Percentiles rank a stretch among this genome's conserved stretches.
Conservation (phyloP, 1,284 basidiomycete genomes). For the Cryptococcus sp. region DNA sequence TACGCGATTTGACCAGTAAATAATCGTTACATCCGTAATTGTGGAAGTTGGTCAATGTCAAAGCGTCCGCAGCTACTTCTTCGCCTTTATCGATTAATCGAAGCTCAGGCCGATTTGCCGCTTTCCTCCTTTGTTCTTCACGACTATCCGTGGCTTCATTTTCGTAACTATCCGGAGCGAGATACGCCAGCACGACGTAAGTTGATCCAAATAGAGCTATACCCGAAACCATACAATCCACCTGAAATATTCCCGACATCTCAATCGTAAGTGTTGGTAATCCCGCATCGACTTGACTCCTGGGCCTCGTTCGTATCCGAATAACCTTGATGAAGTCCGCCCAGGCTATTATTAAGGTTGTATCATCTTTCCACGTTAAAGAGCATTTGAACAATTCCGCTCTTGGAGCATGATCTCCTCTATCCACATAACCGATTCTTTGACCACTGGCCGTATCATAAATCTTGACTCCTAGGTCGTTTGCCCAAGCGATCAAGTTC, state of each 20-base stretch:
- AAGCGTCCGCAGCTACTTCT: slow-evolving; percentile 79
- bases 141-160: slow-evolving; percentile 69
- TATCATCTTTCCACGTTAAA: slow-evolving; percentile 85
- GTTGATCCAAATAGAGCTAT: slow-evolving; percentile 71
- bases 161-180: slow-evolving; percentile 44
- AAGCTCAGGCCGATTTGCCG: slow-evolving; percentile 83
- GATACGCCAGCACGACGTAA: slow-evolving; percentile 80
- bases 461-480: slow-evolving; percentile 92
- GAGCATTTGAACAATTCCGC: slow-evolving; percentile 91
- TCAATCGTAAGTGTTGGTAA: slow-evolving; percentile 57
- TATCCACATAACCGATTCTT: slow-evolving; percentile 81
- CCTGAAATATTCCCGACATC: slow-evolving; percentile 83
- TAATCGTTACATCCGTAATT: slow-evolving; percentile 93
- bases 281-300: slow-evolving; percentile 30
- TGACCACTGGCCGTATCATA: slow-evolving; percentile 78
- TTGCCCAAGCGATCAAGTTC: slow-evolving; percentile 91
- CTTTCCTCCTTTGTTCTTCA: slow-evolving; percentile 67
- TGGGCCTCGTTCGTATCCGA: slow-evolving; percentile 59
- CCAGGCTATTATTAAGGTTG: slow-evolving; percentile 88
- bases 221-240: slow-evolving; percentile 94
- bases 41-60: slow-evolving; percentile 73
- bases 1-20: slow-evolving; percentile 53
- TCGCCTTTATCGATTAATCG: slow-evolving; percentile 89
- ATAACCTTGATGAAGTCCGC: slow-evolving; percentile 91
- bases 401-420: slow-evolving; percentile 73